These are phyloP conservation scores for Adenanthera pavonina DNA, from an alignment of 306 rosid species.

Conservation along the genomic window DNA sequence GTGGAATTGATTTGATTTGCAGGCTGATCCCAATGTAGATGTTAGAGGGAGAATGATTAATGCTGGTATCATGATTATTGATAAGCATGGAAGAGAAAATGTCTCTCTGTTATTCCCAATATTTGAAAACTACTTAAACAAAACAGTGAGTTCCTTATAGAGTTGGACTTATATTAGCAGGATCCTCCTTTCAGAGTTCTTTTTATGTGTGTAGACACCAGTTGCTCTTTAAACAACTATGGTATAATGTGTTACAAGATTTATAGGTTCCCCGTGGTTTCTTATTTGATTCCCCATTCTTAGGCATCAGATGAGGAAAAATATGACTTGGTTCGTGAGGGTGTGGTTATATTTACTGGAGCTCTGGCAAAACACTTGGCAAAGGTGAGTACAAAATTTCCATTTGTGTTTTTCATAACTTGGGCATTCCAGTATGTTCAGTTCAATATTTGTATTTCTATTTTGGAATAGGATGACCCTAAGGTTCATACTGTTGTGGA, in stretches of 20 bases:
- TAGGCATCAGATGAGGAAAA: conserved; percentile 93
- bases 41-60: conserved; percentile 97
- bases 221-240: not conserved
- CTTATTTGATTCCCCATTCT: conserved; percentile 25
- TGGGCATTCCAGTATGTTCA: conserved; percentile 5
- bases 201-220: not conserved
- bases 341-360: conserved; percentile 97
- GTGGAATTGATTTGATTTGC: conserved; percentile 55
- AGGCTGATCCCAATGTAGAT: conserved; percentile 95
- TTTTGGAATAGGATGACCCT: conserved; percentile 79
- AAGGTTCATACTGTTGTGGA: conserved; percentile 93
- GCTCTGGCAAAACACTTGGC: conserved; percentile 95
- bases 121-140: conserved; percentile 92
- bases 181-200: not conserved
- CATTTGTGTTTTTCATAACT: conserved; percentile 13
- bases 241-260: not conserved
- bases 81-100: conserved; percentile 89
- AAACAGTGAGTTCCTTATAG: conserved; percentile 60
- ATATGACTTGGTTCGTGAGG: conserved; percentile 97
- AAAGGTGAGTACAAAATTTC: conserved; percentile 58
- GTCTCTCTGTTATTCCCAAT: conserved; percentile 91
- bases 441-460: conserved; percentile 22
- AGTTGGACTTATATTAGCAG: conserved; percentile 26
- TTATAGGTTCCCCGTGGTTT: conserved; percentile 15
- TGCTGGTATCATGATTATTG: conserved; percentile 94